phyloP scores from a whole-genome alignment of 306 rosid species.

The Pyrus communis region DNA sequence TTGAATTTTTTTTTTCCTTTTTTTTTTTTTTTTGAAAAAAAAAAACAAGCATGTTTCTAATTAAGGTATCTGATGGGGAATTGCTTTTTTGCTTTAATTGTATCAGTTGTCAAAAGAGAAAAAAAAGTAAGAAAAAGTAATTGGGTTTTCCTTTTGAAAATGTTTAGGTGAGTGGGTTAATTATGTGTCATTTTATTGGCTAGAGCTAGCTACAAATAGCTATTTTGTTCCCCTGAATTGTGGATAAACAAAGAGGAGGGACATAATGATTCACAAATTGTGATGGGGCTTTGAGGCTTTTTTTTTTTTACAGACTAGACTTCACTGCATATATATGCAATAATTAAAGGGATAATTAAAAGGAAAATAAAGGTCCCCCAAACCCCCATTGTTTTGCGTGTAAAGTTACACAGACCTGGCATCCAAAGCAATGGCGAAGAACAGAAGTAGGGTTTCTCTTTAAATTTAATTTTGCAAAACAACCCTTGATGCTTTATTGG shows the following conservation, averaged over 20 bases:
- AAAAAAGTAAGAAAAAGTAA: neutral
- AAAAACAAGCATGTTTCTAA: neutral
- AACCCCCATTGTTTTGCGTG: conserved; percentile 56
- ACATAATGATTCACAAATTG: conserved; percentile 11
- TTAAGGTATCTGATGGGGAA: neutral
- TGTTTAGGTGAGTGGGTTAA: neutral
- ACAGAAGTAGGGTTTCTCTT: conserved; percentile 14
- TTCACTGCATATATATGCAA: conserved; percentile 22
- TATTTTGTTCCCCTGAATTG: neutral
- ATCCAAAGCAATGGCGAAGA: conserved; percentile 50
- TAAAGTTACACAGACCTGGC: conserved; percentile 49
- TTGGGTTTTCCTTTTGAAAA: neutral
- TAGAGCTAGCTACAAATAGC: neutral
- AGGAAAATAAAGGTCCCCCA: neutral
- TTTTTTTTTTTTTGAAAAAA: neutral
- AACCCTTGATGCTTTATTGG: conserved; percentile 22
- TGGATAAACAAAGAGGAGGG: neutral
- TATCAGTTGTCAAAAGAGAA: neutral
- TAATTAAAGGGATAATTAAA: conserved; percentile 30
- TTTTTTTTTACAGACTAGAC: conserved; percentile 30
- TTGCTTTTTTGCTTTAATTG: neutral
- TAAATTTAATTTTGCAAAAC: conserved; percentile 24
- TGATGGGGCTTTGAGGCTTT: conserved; percentile 19
- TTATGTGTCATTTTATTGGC: neutral
- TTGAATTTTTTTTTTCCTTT: neutral